Evolutionary conservation across 2,329 filamentous ascomycete genomes (phyloP).

Genomic region (Xylariomycetidae sp.): DNA sequence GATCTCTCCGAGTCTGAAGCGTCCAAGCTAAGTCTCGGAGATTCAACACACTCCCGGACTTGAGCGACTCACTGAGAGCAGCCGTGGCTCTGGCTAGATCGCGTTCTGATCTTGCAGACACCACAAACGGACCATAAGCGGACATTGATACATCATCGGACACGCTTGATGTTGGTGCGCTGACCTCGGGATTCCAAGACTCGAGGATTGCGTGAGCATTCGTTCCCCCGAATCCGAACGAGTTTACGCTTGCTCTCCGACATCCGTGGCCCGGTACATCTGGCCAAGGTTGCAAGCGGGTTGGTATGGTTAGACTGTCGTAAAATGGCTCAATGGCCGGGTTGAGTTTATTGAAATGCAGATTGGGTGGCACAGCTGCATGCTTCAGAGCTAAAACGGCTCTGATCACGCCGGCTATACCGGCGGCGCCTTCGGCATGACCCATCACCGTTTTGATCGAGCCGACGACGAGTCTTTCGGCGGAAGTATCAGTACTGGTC

Average conservation of each 20-base stretch:
- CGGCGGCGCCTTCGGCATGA: conserved; percentile 17
- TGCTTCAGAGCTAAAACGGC: conserved; percentile 9
- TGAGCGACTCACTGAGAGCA: background rate
- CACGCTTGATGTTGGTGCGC: background rate
- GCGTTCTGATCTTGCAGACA: conserved; percentile 1
- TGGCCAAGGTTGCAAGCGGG: conserved; percentile 8
- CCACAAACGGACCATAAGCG: background rate
- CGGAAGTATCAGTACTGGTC: background rate
- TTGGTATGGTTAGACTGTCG: conserved; percentile 6
- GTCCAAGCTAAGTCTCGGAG: background rate
- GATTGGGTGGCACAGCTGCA: conserved; percentile 20
- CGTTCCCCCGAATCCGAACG: conserved; percentile 18
- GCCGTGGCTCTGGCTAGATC: background rate
- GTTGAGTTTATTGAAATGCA: conserved; percentile 23
- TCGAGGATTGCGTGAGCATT: conserved; percentile 17
- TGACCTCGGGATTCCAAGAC: conserved; percentile 1
- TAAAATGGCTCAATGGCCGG: conserved; percentile 18
- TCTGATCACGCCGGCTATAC: conserved; percentile 18
- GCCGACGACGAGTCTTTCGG: conserved; percentile 8
- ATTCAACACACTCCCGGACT: background rate
- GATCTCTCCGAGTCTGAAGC: background rate
- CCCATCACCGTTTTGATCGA: conserved; percentile 19
- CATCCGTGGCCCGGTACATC: background rate
- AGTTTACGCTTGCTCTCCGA: conserved; percentile 16
- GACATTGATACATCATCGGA: background rate